These are phyloP conservation scores for Protomyces inundatus DNA, from an alignment of 1,139 yeast genomes.

Conservation along the genomic window DNA sequence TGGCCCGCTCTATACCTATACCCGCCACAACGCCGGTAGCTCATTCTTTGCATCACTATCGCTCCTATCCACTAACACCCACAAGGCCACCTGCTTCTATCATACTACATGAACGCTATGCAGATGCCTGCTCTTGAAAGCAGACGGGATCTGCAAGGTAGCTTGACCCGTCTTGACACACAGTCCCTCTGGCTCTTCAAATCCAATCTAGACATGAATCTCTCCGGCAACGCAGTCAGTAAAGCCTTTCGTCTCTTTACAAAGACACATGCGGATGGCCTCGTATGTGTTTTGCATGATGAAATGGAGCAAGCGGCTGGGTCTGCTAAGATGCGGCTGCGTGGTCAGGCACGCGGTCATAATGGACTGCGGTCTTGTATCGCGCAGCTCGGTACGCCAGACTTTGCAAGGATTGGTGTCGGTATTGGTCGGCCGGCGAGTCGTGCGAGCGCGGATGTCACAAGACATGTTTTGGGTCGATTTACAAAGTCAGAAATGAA, in stretches of 20 bases:
- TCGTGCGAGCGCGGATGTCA: conserved; percentile 4
- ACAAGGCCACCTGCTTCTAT: conserved; percentile 8
- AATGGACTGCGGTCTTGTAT: conserved; percentile 20
- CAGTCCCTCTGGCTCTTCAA: neutral
- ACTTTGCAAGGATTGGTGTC: conserved; percentile 11
- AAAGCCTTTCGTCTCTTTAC: neutral
- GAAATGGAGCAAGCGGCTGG: conserved; percentile 20
- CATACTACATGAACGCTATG: conserved; percentile 1
- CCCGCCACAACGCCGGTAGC: conserved; percentile 20
- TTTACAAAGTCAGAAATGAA: conserved; percentile 9
- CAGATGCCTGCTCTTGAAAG: neutral
- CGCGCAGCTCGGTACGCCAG: neutral
- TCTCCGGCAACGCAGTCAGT: conserved; percentile 6
- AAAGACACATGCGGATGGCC: neutral
- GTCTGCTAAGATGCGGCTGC: neutral
- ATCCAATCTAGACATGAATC: conserved; percentile 10
- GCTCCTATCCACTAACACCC: too few relatives aligned
- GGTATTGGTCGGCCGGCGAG: conserved; percentile 23
- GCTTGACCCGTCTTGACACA: neutral
- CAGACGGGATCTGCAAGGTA: neutral
- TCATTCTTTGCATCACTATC: neutral
- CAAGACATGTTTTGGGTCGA: conserved; percentile 9
- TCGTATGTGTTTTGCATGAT: conserved; percentile 14
- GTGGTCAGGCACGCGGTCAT: conserved; percentile 22
- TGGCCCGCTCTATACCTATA: neutral